These are phyloP conservation scores for Roridomyces roridus DNA, from an alignment of 768 basidiomycete species.

Conservation along the genomic window DNA sequence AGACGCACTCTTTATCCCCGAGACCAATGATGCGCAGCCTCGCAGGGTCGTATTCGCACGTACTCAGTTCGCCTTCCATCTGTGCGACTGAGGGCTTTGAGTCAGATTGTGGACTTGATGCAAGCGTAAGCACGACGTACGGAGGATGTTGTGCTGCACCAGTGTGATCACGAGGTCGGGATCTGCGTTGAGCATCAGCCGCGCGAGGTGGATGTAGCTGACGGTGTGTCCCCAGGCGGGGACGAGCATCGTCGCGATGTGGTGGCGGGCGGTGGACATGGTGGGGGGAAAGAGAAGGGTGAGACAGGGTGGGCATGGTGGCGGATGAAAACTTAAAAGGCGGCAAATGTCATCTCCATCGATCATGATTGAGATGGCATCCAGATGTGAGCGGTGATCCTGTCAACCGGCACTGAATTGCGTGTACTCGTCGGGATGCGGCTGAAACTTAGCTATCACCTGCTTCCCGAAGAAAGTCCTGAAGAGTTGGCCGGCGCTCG, in stretches of 20 bases:
- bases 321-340: too few species aligned
- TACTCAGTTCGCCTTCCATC: constrained; percentile 3
- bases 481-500: too few species aligned
- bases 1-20: constrained; percentile 6
- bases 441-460: too few species aligned
- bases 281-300: too few species aligned
- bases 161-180: constrained; percentile 5
- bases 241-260: constrained; percentile 3
- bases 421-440: too few species aligned
- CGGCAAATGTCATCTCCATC: too few species aligned
- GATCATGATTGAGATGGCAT: too few species aligned
- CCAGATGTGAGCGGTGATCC: too few species aligned
- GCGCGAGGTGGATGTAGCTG: constrained; percentile 2
- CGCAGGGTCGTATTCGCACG: not conserved
- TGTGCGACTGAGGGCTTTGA: not conserved
- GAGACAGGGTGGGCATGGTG: too few species aligned
- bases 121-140: not conserved
- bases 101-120: too few species aligned
- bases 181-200: not conserved
- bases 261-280: constrained; percentile 6
- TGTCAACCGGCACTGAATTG: too few species aligned
- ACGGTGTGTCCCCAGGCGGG: constrained; percentile 10
- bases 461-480: too few species aligned
- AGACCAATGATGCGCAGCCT: constrained; percentile 9
- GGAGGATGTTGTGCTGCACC: constrained; percentile 6